These are phyloP conservation scores for Biscutella laevigata DNA, from an alignment of 441 rosid species.

Conservation along the genomic window DNA sequence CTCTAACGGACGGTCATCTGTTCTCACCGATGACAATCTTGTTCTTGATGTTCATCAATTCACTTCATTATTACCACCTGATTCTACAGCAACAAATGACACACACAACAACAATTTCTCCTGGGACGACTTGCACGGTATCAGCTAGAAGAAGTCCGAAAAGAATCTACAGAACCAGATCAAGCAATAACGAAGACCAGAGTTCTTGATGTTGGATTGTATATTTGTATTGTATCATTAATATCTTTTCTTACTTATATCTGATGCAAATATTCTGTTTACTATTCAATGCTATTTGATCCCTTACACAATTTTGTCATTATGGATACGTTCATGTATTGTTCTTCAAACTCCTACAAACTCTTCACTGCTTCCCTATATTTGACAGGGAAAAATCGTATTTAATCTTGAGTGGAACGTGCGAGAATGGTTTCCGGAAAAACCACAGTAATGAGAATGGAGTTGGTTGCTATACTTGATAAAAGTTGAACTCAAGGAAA, in stretches of 20 bases:
- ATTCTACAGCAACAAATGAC: constrained; percentile 19
- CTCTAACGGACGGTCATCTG: constrained; percentile 50
- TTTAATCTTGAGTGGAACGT: too few relatives aligned
- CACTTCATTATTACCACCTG: constrained; percentile 43
- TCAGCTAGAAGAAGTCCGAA: constrained; percentile 28
- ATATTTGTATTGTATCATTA: constrained; percentile 20
- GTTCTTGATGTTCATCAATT: constrained; percentile 58
- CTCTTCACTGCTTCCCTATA: background rate
- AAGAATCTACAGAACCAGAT: background rate
- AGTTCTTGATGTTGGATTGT: constrained; percentile 23
- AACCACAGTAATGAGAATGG: too few relatives aligned
- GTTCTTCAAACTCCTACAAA: constrained; percentile 18
- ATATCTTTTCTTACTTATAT: background rate
- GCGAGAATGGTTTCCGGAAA: too few relatives aligned
- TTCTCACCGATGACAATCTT: constrained; percentile 40
- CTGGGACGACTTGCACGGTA: constrained; percentile 51
- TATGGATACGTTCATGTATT: constrained; percentile 15
- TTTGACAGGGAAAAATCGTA: too few relatives aligned
- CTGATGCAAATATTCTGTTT: constrained; percentile 4
- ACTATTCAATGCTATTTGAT: background rate
- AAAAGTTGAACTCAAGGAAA: too few relatives aligned
- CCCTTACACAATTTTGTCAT: constrained; percentile 2
- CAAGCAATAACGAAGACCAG: constrained; percentile 3
- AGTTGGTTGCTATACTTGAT: too few relatives aligned
- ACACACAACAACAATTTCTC: constrained; percentile 30